Base-by-base conservation (phyloP, 2,329 filamentous ascomycete species). In the Metarhizium anisopliae region DNA sequence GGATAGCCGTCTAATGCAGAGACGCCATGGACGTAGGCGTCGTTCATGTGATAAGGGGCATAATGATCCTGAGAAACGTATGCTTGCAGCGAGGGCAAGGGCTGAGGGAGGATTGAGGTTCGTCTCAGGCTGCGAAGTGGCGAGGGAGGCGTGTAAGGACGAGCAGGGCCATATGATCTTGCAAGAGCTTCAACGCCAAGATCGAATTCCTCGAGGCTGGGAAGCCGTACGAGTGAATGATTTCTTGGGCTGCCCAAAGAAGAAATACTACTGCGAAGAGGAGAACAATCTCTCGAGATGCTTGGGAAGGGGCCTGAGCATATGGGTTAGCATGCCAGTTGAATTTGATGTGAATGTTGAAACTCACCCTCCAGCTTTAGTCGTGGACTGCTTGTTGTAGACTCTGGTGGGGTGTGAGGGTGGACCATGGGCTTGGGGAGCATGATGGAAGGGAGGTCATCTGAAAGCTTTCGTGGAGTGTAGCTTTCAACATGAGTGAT, bases 121-220 rank as follows among this genome's bases (percentile, higher is more conserved):
- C 59, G 61, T 25, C 60, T 50, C 30, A 68, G 50, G 42, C 60
- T 60, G 13, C 61, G 61, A 6, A 68, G 63, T 52, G 67, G 65
- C 10, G 68, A 69, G n/a, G 63, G 58, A 29, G 63, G 62, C 11
- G 62, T 63, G 59, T 66, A 65, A 7, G 62, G 59, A 25, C 61
- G 65, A 8, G 56, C 56, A 30, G 64, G 64, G 25, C 68, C 68
- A 54, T 70, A 62, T 16, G 62, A 63, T 52, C 67, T 62, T 20
- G 65, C 68, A 25, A 72, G 62, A 16, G 67, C 67, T 52, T 72
- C 66, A n/a, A 72, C 70, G 14, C 69, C 70, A 56, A 67, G 66
- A 47, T 71, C 70, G 51, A 73, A 73, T 56, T 72, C 70, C 42
- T 66, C 64, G 25, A 72, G 59, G 53, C 69, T 72, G 5, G 70